phyloP scores from a whole-genome alignment of 768 basidiomycete species.

The Astraeus odoratus region DNA sequence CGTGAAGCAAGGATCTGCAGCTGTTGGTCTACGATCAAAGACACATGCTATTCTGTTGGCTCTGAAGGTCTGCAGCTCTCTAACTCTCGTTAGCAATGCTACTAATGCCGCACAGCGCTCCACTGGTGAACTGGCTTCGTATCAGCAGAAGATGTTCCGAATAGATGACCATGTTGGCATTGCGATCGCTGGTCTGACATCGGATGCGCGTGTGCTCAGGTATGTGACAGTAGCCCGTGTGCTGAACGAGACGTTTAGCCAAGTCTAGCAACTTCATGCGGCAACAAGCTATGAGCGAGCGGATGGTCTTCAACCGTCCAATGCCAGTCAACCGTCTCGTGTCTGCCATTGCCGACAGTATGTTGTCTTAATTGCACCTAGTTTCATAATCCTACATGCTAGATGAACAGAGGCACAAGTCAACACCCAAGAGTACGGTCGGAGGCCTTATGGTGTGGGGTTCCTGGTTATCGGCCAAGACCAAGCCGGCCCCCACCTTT shows the following conservation, averaged over 20 bases:
- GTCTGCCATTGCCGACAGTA: slow-evolving; percentile 90
- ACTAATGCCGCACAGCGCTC: slow-evolving; percentile 61
- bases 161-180: slow-evolving; percentile 99
- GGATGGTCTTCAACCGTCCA: slow-evolving; percentile 93
- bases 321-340: slow-evolving; percentile 93
- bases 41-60: slow-evolving; percentile 91
- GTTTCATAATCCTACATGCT: slow-evolving; percentile 2
- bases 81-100: background rate
- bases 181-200: slow-evolving; percentile 97
- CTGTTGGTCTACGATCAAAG: slow-evolving; percentile 91
- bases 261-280: slow-evolving; percentile 91
- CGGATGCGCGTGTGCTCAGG: slow-evolving; percentile 96
- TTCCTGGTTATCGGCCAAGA: slow-evolving; percentile 97
- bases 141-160: slow-evolving; percentile 99
- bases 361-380: slow-evolving; percentile 25
- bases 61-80: slow-evolving; percentile 59
- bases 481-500: slow-evolving; percentile 94
- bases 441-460: slow-evolving; percentile 96
- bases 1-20: slow-evolving; percentile 99
- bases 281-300: slow-evolving; percentile 92
- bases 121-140: slow-evolving; percentile 96
- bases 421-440: slow-evolving; percentile 97
- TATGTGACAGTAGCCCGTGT: slow-evolving; percentile 19
- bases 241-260: background rate
- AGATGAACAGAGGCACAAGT: slow-evolving; percentile 80